Evolutionary conservation across 208 protist genomes (phyloP).

Genomic region (Blechomonas ayalai): DNA sequence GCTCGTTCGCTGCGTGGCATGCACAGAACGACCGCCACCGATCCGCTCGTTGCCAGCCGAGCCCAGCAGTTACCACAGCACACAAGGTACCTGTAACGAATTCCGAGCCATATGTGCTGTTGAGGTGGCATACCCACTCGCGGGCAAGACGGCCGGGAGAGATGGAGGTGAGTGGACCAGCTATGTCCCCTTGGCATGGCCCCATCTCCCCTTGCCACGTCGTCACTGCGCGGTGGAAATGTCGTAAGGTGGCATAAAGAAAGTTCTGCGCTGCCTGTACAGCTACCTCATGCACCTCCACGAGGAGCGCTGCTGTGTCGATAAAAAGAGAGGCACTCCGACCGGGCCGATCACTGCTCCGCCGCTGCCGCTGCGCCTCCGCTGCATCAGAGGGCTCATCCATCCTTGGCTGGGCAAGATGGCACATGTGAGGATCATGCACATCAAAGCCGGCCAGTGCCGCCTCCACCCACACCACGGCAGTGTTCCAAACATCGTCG

Average conservation of each 20-base stretch:
- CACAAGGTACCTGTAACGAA: slow-evolving; percentile 16
- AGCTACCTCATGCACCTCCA: slow-evolving; percentile 13
- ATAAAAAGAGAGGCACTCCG: slow-evolving; percentile 36
- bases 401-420: slow-evolving; percentile 3
- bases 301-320: slow-evolving; percentile 26
- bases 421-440: slow-evolving; percentile 8
- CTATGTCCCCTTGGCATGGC: neutral
- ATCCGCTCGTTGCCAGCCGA: slow-evolving; percentile 40
- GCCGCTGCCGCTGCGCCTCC: neutral
- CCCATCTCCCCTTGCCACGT: neutral
- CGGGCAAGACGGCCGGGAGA: slow-evolving; percentile 30
- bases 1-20: slow-evolving; percentile 1
- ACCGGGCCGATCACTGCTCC: neutral
- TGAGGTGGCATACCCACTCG: slow-evolving; percentile 51
- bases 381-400: neutral
- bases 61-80: slow-evolving; percentile 27
- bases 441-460: slow-evolving; percentile 39
- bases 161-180: neutral
- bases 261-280: slow-evolving; percentile 51
- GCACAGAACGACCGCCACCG: slow-evolving; percentile 42
- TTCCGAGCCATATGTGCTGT: slow-evolving; percentile 13
- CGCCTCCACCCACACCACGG: slow-evolving; percentile 58
- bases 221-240: slow-evolving; percentile 8
- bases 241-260: slow-evolving; percentile 63
- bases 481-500: slow-evolving; percentile 75